Base-by-base conservation (phyloP, 805 yeast genomes). In the Yarrowia keelungensis region DNA sequence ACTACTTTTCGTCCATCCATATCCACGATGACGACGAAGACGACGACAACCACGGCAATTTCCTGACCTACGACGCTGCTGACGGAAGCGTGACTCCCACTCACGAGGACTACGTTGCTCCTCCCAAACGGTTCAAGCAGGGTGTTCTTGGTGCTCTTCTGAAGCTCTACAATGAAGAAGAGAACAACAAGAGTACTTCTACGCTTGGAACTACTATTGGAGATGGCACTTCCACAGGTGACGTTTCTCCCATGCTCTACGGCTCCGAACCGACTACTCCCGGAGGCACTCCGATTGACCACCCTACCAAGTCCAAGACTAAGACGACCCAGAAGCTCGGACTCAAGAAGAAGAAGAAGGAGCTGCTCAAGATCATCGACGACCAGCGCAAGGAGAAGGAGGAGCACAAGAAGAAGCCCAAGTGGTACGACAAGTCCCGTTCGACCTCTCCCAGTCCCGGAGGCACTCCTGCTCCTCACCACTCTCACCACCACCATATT, bases 91-190 rank as follows among this genome's bases (percentile, higher is more conserved):
- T 43, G n/a, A 73, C 73, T 8, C 75, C 74, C 7, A 36, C 64
- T 5, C 70, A 70, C 51, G 79, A 78, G 39, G 86, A 84, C 54
- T 81, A 84, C 67, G 83, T 87, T 1, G 84, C 88, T 0, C 86
- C 89, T 8, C 90, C 89, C 0, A 81, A 83, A 50, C 84, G 84
- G 67, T 93, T 91, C 12, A 89, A 89, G 72, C 92, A 92, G 35
- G 97, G 98, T 77, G 94, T 92, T 16, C 82, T 92, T 38, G 90
- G 97, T 0, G 86, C 94, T 1, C 81, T 92, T 71, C 81, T 92
- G 71, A 84, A 87, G 70, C 80, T 92, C 59, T 92, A 92, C 75
- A 80, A 78, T 22, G 78, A 76, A 14, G 73, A 71, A 10, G 74
- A 73, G 7, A 59, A 14, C 47, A 62, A 58, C 66, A 32, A 70